These are phyloP conservation scores for Lachnellula occidentalis DNA, from an alignment of 2,329 filamentous ascomycete genomes.

Conservation along the genomic window DNA sequence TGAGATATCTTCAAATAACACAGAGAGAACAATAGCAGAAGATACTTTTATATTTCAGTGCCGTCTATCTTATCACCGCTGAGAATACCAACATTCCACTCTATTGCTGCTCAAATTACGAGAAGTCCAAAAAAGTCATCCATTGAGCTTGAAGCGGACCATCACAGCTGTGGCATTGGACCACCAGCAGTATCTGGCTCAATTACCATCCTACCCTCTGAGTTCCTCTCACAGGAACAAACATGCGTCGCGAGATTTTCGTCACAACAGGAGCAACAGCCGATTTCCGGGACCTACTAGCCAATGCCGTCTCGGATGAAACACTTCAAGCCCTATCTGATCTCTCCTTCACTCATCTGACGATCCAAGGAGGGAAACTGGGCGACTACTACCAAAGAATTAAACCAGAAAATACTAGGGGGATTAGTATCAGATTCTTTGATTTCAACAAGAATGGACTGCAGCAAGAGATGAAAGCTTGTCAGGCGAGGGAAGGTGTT, in stretches of 20 bases:
- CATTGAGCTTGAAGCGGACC: neutral
- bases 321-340: constrained; percentile 58
- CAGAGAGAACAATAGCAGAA: neutral
- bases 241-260: constrained; percentile 50
- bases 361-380: constrained; percentile 76
- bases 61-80: neutral
- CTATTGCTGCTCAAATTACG: neutral
- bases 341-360: constrained; percentile 63
- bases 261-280: constrained; percentile 92
- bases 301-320: constrained; percentile 52
- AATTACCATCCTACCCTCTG: neutral
- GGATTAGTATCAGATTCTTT: constrained; percentile 55
- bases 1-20: neutral
- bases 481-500: constrained; percentile 43
- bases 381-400: constrained; percentile 46
- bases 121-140: neutral
- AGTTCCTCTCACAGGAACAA: neutral
- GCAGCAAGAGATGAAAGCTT: constrained; percentile 37
- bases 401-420: constrained; percentile 21
- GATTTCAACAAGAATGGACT: constrained; percentile 60
- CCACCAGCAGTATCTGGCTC: no score
- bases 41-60: neutral
- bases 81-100: neutral
- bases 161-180: no score
- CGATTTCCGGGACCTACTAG: constrained; percentile 67